phyloP scores from a whole-genome alignment of 225 moss, liverwort and hornwort genomes.

The Marchantia polymorpha region DNA sequence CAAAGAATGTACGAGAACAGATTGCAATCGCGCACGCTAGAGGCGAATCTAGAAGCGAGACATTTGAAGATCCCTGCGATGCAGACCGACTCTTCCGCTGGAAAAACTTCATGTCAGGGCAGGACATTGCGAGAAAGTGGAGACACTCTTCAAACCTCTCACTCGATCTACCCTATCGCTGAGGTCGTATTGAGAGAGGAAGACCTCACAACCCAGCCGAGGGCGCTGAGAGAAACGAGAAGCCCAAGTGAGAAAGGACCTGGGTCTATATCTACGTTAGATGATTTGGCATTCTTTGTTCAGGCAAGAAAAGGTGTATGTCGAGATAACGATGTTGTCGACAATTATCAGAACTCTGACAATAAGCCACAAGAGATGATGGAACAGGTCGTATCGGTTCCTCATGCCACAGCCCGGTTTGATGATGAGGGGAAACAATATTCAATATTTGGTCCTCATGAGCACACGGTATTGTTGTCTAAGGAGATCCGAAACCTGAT shows the following conservation, averaged over 20 bases:
- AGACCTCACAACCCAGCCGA: neutral
- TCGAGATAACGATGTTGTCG: too few relatives aligned
- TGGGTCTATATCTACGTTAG: slow-evolving; percentile 1
- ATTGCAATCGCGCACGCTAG: neutral
- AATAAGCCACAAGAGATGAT: neutral
- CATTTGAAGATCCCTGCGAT: neutral
- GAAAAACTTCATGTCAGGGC: neutral
- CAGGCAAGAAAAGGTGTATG: slow-evolving; percentile 35
- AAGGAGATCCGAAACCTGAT: slow-evolving; percentile 24
- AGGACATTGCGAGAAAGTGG: neutral
- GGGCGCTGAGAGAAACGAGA: neutral
- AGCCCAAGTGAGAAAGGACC: neutral
- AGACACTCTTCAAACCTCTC: neutral
- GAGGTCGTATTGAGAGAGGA: neutral
- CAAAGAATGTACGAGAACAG: neutral
- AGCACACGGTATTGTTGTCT: slow-evolving; percentile 30
- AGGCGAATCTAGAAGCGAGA: neutral
- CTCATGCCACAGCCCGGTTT: neutral
- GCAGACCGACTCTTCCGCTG: neutral
- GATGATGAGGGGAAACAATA: neutral
- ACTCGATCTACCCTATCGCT: neutral
- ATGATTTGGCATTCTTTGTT: slow-evolving; percentile 37
- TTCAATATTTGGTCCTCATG: neutral
- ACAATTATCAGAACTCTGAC: neutral
- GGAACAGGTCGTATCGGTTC: neutral